Conservation (phyloP, 768 basidiomycete genomes). For the Trametes villosa region DNA sequence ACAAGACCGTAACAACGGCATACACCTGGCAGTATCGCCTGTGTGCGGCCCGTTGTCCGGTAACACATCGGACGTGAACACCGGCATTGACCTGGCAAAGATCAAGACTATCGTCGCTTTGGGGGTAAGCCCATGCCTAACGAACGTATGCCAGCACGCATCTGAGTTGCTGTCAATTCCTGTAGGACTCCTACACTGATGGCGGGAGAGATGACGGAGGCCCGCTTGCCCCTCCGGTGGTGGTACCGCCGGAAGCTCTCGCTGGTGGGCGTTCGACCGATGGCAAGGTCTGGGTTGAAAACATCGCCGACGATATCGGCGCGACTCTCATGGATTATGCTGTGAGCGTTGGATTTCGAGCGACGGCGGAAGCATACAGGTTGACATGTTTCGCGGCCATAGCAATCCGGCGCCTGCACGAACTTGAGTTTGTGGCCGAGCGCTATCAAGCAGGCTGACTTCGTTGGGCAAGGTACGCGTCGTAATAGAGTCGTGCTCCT, state of each 20-base stretch:
- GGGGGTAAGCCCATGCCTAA: constrained; percentile 40
- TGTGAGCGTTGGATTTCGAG: constrained; percentile 31
- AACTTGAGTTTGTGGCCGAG: constrained; percentile 56
- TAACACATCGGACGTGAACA: constrained; percentile 50
- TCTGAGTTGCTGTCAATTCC: neutral
- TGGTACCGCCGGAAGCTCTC: constrained; percentile 46
- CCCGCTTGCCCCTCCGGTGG: constrained; percentile 44
- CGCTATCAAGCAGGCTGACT: constrained; percentile 50
- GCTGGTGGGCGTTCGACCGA: constrained; percentile 58
- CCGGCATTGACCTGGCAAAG: constrained; percentile 43
- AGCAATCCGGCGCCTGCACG: constrained; percentile 51
- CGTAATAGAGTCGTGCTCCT: neutral
- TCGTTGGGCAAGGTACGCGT: constrained; percentile 49
- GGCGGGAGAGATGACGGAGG: constrained; percentile 53
- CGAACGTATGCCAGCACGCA: neutral
- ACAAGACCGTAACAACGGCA: constrained; percentile 20
- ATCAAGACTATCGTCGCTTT: constrained; percentile 57
- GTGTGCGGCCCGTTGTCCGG: constrained; percentile 47
- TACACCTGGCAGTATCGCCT: constrained; percentile 53
- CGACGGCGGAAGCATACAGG: constrained; percentile 9
- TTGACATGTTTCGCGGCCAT: neutral
- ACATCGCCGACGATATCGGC: constrained; percentile 44
- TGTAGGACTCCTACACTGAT: constrained; percentile 53
- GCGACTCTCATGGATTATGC: constrained; percentile 56
- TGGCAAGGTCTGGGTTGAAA: constrained; percentile 54